Evolutionary conservation across 768 basidiomycete genomes (phyloP), one percentile per base, ranked within the genome.

Genomic region (Gymnopilus junonius): DNA sequence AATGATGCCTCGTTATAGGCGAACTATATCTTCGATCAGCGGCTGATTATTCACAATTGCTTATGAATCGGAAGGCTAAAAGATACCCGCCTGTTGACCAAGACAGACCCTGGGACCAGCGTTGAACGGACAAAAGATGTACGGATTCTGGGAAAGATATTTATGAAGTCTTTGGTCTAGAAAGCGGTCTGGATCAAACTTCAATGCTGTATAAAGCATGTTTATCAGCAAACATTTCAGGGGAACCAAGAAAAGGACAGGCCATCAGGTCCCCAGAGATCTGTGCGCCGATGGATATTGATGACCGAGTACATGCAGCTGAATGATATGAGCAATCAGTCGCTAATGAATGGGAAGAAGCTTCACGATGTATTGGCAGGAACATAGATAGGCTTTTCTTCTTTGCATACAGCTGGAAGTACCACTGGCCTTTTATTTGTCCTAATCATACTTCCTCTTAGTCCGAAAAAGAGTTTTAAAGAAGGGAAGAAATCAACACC

Each of bases 41-140:
- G 21, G 46, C 45, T 43, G 23, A 10, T 35, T 6, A 42, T 5
- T 11, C 40, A 40, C 6, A n/a, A 10, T 42, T 42, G 8, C n/a
- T 8, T n/a, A 42, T 8, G 17, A 20, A 39, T 15, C 40, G 3
- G 17, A 20, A n/a, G n/a, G n/a, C n/a, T n/a, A n/a, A n/a, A n/a
- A 42, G n/a, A 20, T 4, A 43, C 63, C 7, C 31, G 73, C 74
- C 67, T 77, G 74, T 61, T 77, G 74, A 8, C 74, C 88, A 8
- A 88, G 78, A 59, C 88, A 89, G 63, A 87, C 86, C 10, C 89
- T 78, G 5, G 88, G 89, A 1, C 87, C 89, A 0, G 86, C 87
- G 61, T 88, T 88, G 76, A 90, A 90, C 0, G 89, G 88, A 5
- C 86, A 74, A 72, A 90, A 90, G 63, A 91, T 90, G 77, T 84